Evolutionary conservation across 805 yeast species (phyloP), one percentile per base, ranked within the genome.

Genomic region (Alloascoidea africana): DNA sequence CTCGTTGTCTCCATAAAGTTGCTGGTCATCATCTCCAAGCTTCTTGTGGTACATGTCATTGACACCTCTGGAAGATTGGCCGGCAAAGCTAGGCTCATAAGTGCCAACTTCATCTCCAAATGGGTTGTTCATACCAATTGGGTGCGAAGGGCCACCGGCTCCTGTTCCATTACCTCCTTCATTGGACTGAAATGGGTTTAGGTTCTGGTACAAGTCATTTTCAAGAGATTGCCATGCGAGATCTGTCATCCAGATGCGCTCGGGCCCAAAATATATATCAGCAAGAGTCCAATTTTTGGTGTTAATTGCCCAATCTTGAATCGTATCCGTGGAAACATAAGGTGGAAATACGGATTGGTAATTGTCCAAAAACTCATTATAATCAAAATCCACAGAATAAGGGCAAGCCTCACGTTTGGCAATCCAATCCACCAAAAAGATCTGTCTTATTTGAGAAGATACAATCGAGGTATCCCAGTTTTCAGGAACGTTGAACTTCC

Each of bases 321-420:
- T 8, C 8, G 13, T n/a, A 8, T 23, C 30, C n/a, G 30, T 8
- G n/a, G 13, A 8, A 23, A 23, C 47, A 6, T 39, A 42, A 5
- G 41, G 32, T 2, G 61, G 60, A 4, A 60, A 43, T 2, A 58
- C 37, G 2, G 53, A 36, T 1, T 55, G 42, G 39, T 56, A 60
- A 18, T 52, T 45, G 19, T 48, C 53, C 19, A 56, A 38, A 34
- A 60, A 62, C 42, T 60, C 66, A 23, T 51, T 52, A 14, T 48
- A 42, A 8, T 53, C 63, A 42, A 57, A 61, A 39, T 60, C 66
- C 16, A 62, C 59, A 6, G 65, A 58, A 44, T 47, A 60, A 40
- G 60, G 62, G 13, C 48, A 39, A 3, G 50, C 40, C 4, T 52
- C 42, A n/a, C 57, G 49, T 27, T 58, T 51, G 27, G 48, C 46